phyloP scores from a whole-genome alignment of 78 protist species.

The Cavenderia fasciculata region DNA sequence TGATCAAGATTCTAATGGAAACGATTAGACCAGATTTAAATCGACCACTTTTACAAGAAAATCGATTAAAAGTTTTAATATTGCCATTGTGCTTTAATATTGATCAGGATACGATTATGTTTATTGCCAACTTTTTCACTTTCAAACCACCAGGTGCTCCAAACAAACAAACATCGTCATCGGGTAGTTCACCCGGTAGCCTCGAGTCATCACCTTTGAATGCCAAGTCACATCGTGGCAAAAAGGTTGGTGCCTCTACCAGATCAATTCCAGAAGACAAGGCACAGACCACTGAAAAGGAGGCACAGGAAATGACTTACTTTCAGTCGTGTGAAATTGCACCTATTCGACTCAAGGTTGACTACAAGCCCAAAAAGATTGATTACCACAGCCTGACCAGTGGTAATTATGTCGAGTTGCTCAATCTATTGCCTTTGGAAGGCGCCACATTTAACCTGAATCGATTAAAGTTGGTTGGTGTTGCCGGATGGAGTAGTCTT shows the following conservation, averaged over 20 bases:
- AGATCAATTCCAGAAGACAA: constrained; percentile 56
- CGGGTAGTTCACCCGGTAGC: no score
- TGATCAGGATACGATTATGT: constrained; percentile 61
- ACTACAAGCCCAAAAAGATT: constrained; percentile 71
- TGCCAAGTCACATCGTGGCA: neutral
- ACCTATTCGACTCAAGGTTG: constrained; percentile 55
- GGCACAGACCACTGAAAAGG: constrained; percentile 61
- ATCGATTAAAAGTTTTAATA: constrained; percentile 49
- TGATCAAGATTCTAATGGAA: constrained; percentile 59
- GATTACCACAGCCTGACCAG: constrained; percentile 58
- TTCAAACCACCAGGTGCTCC: constrained; percentile 36
- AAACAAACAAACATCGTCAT: no score
- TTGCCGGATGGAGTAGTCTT: constrained; percentile 73
- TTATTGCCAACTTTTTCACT: constrained; percentile 15
- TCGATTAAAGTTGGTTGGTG: constrained; percentile 48
- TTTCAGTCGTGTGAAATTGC: constrained; percentile 49
- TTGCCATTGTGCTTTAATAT: constrained; percentile 66
- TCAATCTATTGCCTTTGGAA: constrained; percentile 67
- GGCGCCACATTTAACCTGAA: constrained; percentile 45
- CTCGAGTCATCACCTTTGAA: neutral
- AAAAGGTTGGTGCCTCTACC: constrained; percentile 4
- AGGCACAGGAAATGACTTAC: constrained; percentile 61
- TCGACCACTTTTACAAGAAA: constrained; percentile 61
- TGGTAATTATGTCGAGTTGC: constrained; percentile 54
- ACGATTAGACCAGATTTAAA: constrained; percentile 56